These are phyloP conservation scores for Tagetes erecta DNA, from an alignment of 129 eudicot genomes.

Conservation along the genomic window DNA sequence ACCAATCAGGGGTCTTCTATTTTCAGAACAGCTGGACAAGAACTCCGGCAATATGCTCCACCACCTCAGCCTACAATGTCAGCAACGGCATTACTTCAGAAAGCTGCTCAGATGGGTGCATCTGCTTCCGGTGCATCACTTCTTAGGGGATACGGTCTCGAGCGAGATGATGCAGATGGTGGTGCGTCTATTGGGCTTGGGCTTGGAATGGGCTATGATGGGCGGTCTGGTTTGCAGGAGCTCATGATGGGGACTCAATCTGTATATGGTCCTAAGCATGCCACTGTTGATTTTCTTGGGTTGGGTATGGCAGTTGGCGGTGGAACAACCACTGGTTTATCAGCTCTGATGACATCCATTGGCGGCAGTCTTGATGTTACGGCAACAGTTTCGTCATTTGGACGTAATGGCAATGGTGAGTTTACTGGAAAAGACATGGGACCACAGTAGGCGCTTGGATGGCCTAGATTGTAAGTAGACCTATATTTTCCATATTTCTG, in stretches of 20 bases:
- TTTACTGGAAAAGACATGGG: conserved; percentile 58
- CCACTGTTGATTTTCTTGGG: conserved; percentile 95
- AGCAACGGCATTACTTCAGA: conserved; percentile 93
- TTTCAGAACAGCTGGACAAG: conserved; percentile 60
- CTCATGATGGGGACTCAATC: conserved; percentile 94
- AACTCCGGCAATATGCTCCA: conserved; percentile 65
- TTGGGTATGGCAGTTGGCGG: conserved; percentile 96
- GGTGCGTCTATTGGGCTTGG: conserved; percentile 69
- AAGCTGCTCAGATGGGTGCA: conserved; percentile 97
- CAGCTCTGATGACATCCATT: conserved; percentile 77
- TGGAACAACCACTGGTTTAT: conserved; percentile 61
- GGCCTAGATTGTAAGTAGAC: conserved; percentile 27
- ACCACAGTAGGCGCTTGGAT: conserved; percentile 26
- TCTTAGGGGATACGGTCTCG: conserved; percentile 72
- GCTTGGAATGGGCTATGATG: conserved; percentile 68
- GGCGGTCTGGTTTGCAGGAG: conserved; percentile 80
- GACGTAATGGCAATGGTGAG: conserved; percentile 48
- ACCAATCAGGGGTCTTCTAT: conserved; percentile 76
- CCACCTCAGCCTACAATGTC: conserved; percentile 93
- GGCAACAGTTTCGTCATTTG: conserved; percentile 49
- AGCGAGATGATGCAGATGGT: conserved; percentile 56
- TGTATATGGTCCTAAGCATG: conserved; percentile 75
- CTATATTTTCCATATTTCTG: conserved; percentile 11
- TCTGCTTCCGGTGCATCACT: conserved; percentile 71
- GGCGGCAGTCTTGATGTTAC: conserved; percentile 64